These are phyloP conservation scores for Coniochaeta pulveracea DNA, from an alignment of 2,329 filamentous ascomycete genomes.

Conservation along the genomic window DNA sequence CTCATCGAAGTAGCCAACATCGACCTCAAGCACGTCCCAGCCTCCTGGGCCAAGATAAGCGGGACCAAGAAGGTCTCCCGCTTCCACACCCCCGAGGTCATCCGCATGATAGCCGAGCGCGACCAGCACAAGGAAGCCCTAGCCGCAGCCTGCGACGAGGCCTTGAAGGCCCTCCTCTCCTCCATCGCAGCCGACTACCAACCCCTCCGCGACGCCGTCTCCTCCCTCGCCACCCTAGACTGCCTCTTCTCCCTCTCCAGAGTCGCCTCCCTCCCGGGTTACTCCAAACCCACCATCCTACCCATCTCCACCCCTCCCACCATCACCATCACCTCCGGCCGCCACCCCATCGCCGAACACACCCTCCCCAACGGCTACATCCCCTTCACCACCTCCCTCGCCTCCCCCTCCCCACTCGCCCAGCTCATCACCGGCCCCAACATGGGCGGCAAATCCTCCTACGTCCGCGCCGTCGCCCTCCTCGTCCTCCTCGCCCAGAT, in stretches of 20 bases:
- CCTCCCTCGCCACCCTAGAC: constrained; percentile 77
- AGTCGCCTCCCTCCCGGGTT: constrained; percentile 78
- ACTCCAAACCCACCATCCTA: constrained; percentile 63
- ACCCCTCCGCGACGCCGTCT: constrained; percentile 76
- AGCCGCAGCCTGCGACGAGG: constrained; percentile 79
- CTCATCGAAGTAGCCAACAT: constrained; percentile 83
- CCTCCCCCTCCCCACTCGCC: constrained; percentile 54
- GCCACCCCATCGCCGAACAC: constrained; percentile 94
- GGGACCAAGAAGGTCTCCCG: constrained; percentile 87
- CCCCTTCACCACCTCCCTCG: constrained; percentile 71
- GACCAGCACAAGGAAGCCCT: constrained; percentile 93
- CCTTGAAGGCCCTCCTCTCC: constrained; percentile 61
- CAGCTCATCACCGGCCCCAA: constrained; percentile 93
- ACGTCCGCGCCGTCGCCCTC: constrained; percentile 84
- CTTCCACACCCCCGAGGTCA: constrained; percentile 88
- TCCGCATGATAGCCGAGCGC: constrained; percentile 71
- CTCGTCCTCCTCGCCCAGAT: constrained; percentile 92
- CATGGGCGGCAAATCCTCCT: constrained; percentile 98
- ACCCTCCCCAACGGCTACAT: constrained; percentile 79
- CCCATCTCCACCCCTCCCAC: constrained; percentile 51
- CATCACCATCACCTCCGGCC: constrained; percentile 62
- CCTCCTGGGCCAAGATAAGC: constrained; percentile 89
- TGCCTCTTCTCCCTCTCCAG: constrained; percentile 79
- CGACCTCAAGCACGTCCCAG: constrained; percentile 76
- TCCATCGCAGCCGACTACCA: constrained; percentile 80